These are phyloP conservation scores for Xylogone sp. DNA, from an alignment of 2,329 filamentous ascomycete species.

Conservation along the genomic window DNA sequence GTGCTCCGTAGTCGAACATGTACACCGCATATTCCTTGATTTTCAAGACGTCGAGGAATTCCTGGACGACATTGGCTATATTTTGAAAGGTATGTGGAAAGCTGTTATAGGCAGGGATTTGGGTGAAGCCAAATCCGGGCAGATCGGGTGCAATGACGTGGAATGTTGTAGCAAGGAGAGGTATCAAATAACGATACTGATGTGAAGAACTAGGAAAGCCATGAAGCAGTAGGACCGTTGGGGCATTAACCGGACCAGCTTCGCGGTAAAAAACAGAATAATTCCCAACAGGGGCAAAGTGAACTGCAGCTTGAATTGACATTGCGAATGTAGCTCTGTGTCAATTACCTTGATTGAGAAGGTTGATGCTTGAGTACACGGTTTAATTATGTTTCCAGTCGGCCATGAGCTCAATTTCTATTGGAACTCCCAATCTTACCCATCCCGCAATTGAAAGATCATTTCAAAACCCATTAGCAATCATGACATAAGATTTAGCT, in stretches of 20 bases:
- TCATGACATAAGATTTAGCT: too few relatives aligned
- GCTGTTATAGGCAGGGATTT: conserved; percentile 32
- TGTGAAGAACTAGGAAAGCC: conserved; percentile 37
- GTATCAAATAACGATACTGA: conserved; percentile 37
- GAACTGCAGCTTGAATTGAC: too few relatives aligned
- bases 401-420: too few relatives aligned
- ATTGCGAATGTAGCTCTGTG: too few relatives aligned
- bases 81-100: conserved; percentile 50
- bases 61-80: conserved; percentile 39
- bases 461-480: too few relatives aligned
- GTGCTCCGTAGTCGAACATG: conserved; percentile 59
- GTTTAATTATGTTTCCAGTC: too few relatives aligned
- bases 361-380: too few relatives aligned
- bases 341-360: too few relatives aligned
- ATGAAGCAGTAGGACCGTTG: conserved; percentile 35
- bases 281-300: too few relatives aligned
- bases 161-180: conserved; percentile 33
- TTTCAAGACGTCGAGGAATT: conserved; percentile 41
- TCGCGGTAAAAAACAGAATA: conserved; percentile 37
- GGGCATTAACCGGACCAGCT: conserved; percentile 21
- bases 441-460: too few relatives aligned
- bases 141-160: conserved; percentile 48
- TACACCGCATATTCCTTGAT: conserved; percentile 47
- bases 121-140: conserved; percentile 54
- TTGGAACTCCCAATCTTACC: too few relatives aligned